phyloP scores from a whole-genome alignment of 805 yeast genomes.

The Tetrapisispora phaffii region DNA sequence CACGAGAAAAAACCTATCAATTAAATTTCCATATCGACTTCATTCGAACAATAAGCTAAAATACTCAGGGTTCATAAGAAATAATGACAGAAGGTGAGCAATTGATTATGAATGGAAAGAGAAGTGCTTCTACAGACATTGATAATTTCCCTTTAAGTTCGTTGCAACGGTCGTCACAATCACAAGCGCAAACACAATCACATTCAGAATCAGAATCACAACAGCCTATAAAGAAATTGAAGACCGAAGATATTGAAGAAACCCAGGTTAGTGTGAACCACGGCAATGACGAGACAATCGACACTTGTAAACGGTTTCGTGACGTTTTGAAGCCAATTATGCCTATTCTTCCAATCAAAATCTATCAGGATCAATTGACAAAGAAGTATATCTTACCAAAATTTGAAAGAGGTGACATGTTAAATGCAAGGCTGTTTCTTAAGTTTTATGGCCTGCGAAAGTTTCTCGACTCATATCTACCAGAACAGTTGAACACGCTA shows the following conservation, averaged over 20 bases:
- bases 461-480: slow-evolving; percentile 53
- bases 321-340: neutral
- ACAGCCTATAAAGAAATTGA: neutral
- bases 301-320: neutral
- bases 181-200: no score
- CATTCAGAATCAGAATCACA: neutral
- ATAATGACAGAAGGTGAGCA: neutral
- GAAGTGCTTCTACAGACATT: neutral
- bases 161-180: neutral
- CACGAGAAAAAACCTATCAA: no score
- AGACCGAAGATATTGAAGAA: neutral
- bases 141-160: neutral
- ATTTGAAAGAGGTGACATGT: slow-evolving; percentile 35
- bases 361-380: slow-evolving; percentile 19
- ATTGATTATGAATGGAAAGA: neutral
- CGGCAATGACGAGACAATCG: neutral
- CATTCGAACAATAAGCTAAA: no score
- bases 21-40: no score
- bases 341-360: neutral
- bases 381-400: slow-evolving; percentile 31
- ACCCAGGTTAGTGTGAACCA: neutral
- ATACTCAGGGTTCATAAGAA: no score
- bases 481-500: slow-evolving; percentile 47
- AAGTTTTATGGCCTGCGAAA: slow-evolving; percentile 49
- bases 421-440: slow-evolving; percentile 42